These are phyloP conservation scores for Cicer bijugum DNA, from an alignment of 306 rosid genomes.

Conservation along the genomic window DNA sequence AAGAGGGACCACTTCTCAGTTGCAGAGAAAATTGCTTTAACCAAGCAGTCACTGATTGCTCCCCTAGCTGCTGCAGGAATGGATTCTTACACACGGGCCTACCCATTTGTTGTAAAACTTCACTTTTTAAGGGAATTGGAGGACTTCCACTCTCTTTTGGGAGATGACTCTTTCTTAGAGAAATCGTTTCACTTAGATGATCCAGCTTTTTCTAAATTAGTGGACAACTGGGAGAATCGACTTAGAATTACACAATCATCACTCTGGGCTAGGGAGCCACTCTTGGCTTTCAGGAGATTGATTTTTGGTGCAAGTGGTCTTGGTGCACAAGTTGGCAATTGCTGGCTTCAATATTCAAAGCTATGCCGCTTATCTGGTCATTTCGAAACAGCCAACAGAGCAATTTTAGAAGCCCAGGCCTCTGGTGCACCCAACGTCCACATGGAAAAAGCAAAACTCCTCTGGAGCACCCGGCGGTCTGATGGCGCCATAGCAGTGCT, in stretches of 20 bases:
- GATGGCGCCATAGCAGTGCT: constrained; percentile 93
- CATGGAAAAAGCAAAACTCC: constrained; percentile 90
- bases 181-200: constrained; percentile 72
- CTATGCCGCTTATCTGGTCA: constrained; percentile 95
- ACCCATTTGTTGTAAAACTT: constrained; percentile 92
- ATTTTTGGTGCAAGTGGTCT: constrained; percentile 79
- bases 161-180: constrained; percentile 80
- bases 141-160: constrained; percentile 82
- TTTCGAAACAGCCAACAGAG: constrained; percentile 91
- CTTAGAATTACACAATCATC: constrained; percentile 88
- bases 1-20: constrained; percentile 87
- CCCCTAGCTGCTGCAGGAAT: constrained; percentile 97
- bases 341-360: constrained; percentile 99
- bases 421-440: constrained; percentile 88
- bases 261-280: constrained; percentile 98
- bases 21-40: constrained; percentile 79
- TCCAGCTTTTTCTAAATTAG: constrained; percentile 64
- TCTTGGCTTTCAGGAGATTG: constrained; percentile 80
- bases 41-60: constrained; percentile 92
- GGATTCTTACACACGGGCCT: constrained; percentile 94
- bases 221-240: constrained; percentile 88
- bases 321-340: constrained; percentile 86
- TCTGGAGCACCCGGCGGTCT: constrained; percentile 90
- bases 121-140: constrained; percentile 90
- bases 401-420: constrained; percentile 92